Conservation (phyloP, 768 basidiomycete genomes). For the Hypsizygus marmoreus region DNA sequence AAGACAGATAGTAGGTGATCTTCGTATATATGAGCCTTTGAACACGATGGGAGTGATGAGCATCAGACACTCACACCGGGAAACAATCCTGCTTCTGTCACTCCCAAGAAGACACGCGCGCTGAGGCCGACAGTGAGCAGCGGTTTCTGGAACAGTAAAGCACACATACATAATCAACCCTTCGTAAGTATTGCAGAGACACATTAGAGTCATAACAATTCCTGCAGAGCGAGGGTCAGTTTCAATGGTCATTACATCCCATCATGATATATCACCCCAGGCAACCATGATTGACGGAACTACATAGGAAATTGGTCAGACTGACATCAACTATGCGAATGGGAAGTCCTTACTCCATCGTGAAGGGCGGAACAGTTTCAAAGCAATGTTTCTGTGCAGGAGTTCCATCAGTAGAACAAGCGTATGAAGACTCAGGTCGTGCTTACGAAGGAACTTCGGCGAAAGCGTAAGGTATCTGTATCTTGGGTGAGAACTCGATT, state of each 20-base stretch:
- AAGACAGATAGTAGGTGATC: conserved; percentile 49
- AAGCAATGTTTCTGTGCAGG: conserved; percentile 28
- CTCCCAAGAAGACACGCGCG: conserved; percentile 40
- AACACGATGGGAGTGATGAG: background rate
- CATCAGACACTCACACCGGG: conserved; percentile 35
- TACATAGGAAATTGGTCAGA: conserved; percentile 3
- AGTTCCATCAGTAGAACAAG: background rate
- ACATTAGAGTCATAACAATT: conserved; percentile 34
- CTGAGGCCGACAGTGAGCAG: conserved; percentile 15
- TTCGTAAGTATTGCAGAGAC: conserved; percentile 31
- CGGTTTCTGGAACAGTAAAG: background rate
- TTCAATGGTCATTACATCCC: too few relatives aligned
- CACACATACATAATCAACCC: conserved; percentile 28
- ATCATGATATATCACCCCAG: too few relatives aligned
- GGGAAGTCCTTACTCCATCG: conserved; percentile 29
- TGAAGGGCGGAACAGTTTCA: conserved; percentile 33
- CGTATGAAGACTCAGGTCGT: background rate
- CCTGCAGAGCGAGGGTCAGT: conserved; percentile 9
- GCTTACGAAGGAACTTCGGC: conserved; percentile 37
- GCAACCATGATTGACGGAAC: conserved; percentile 36
- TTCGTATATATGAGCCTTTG: too few relatives aligned
- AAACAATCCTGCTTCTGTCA: conserved; percentile 41
- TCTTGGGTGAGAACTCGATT: background rate
- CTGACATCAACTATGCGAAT: background rate
- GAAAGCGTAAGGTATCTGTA: conserved; percentile 33